Evolutionary conservation across 129 eudicot species (phyloP).

Genomic region (Tagetes patula): DNA sequence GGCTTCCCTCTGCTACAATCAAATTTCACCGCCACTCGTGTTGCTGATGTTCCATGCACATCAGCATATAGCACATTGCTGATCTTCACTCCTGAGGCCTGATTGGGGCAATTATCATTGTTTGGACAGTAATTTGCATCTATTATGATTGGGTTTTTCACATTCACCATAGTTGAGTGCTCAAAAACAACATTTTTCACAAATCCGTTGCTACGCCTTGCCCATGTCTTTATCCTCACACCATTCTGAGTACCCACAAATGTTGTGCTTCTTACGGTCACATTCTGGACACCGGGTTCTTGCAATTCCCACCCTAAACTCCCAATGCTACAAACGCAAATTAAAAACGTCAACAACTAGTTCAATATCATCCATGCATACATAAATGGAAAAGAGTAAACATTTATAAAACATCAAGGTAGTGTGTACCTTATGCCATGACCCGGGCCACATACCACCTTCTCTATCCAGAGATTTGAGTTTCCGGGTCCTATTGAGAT

Average conservation of each 20-base stretch:
- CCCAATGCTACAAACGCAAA: slow-evolving; percentile 28
- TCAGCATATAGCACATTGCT: slow-evolving; percentile 41
- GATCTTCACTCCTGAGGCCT: slow-evolving; percentile 43
- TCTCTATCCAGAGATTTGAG: slow-evolving; percentile 33
- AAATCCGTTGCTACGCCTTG: slow-evolving; percentile 42
- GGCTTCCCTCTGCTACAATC: slow-evolving; percentile 39
- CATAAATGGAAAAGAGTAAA: not conserved
- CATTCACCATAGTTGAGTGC: slow-evolving; percentile 40
- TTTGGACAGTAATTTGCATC: slow-evolving; percentile 35
- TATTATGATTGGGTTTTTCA: slow-evolving; percentile 35
- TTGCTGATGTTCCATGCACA: slow-evolving; percentile 51
- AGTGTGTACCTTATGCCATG: slow-evolving; percentile 51
- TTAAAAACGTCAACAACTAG: not conserved
- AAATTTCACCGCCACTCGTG: slow-evolving; percentile 29
- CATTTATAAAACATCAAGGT: not conserved
- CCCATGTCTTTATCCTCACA: slow-evolving; percentile 44
- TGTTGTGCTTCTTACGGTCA: slow-evolving; percentile 22
- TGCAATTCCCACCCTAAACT: slow-evolving; percentile 35
- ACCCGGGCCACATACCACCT: slow-evolving; percentile 47
- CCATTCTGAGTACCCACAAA: slow-evolving; percentile 37
- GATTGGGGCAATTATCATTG: slow-evolving; percentile 19
- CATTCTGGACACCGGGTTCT: slow-evolving; percentile 35
- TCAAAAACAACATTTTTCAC: slow-evolving; percentile 36
- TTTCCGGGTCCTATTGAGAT: slow-evolving; percentile 43
- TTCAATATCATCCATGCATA: not conserved